Evolutionary conservation across 352 stramenopile species (phyloP).

Genomic region (Vaucheria bursata): DNA sequence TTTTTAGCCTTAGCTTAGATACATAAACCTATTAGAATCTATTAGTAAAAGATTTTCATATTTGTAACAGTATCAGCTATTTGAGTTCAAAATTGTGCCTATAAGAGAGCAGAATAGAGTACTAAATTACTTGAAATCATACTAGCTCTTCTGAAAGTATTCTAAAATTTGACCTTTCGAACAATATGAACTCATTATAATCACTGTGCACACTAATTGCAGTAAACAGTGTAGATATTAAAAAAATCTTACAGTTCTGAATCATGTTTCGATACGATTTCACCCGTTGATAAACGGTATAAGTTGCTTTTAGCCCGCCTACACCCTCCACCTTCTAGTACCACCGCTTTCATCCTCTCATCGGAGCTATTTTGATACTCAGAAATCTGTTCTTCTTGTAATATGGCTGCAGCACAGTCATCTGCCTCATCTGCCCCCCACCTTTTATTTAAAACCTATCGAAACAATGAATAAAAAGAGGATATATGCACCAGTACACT

Average conservation of each 20-base stretch:
- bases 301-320: not conserved
- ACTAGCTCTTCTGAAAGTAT: too few species aligned
- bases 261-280: not conserved
- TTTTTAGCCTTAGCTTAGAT: too few species aligned
- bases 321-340: not conserved
- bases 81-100: too few species aligned
- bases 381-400: not conserved
- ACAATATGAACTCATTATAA: not conserved
- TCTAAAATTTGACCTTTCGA: too few species aligned
- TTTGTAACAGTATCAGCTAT: too few species aligned
- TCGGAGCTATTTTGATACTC: not conserved
- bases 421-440: conserved; percentile 3
- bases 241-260: not conserved
- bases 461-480: too few species aligned
- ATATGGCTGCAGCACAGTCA: not conserved
- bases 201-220: not conserved
- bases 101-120: too few species aligned
- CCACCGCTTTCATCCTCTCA: not conserved
- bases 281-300: not conserved
- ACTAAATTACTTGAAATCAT: too few species aligned
- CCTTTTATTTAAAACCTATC: not conserved
- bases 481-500: too few species aligned
- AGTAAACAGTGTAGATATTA: too few species aligned
- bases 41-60: too few species aligned
- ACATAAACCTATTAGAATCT: too few species aligned